Evolutionary conservation across 768 basidiomycete species (phyloP), one percentile per base, ranked within the genome.

Genomic region (Suillus weaverae): DNA sequence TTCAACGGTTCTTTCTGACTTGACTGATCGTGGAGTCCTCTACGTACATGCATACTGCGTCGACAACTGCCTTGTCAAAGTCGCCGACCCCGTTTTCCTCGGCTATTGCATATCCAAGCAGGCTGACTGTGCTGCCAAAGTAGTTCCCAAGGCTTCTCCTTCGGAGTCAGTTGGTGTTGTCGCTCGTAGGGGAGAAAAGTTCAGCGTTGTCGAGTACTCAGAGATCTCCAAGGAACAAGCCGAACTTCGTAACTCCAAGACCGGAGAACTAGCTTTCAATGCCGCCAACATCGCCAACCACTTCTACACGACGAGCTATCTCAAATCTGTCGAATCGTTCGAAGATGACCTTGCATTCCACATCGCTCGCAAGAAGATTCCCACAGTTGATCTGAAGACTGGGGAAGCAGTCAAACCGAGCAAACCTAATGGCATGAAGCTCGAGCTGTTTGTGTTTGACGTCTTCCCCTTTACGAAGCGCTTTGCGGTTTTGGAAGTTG

Each of bases 281-380:
- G 97, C 97, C 7, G 97, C 86, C 41, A 99, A 99, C 79, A 99
- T 99, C 74, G 97, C 86, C 71, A 99, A 99, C 78, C 97, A 99
- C 78, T 97, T 98, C 79, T 99, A 97, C 81, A 95, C 95, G 46
- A 90, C 91, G 38, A 76, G 82, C 32, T 99, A 92, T 81, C 85
- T 99, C 63, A 85, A 89, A 66, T 76, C 80, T 48, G 90, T 95
- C 60, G 88, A 91, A 70, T 77, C 83, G 3, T 95, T 97, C 75
- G 97, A 98, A 76, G 82, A 87, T 53, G 81, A 92, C 64, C 92
- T 99, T 78, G 90, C 95, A 16, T 98, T 92, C 87, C 97, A 99
- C 81, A 95, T 99, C 71, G 97, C 97, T 46, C 88, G 91, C 70
- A 99, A 99, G 81, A 99, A 99, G 85, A 99, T 99, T 69, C 83